Evolutionary conservation across 495 filamentous ascomycete genomes (phyloP).

Genomic region (Sphaerosporella brunnea): DNA sequence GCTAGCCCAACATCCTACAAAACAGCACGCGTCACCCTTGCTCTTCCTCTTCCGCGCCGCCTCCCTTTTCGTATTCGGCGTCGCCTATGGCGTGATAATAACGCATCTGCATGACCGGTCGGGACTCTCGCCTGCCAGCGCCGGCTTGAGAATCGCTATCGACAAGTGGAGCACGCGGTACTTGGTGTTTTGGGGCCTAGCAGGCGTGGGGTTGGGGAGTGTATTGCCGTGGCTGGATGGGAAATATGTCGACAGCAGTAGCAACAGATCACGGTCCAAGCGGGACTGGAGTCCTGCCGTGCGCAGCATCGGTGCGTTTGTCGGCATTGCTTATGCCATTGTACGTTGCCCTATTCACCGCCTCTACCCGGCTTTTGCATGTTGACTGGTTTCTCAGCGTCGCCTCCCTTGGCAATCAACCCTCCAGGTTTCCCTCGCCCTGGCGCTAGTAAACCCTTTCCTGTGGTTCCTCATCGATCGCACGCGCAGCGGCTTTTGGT

Average conservation of each 20-base stretch:
- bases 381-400: slow-evolving; percentile 37
- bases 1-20: neutral
- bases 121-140: too few relatives aligned
- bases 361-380: neutral
- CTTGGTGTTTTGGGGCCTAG: slow-evolving; percentile 59
- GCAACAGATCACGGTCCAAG: slow-evolving; percentile 26
- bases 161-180: slow-evolving; percentile 46
- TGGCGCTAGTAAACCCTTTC: slow-evolving; percentile 81
- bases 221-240: slow-evolving; percentile 72
- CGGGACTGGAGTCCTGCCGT: slow-evolving; percentile 69
- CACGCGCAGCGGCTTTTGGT: slow-evolving; percentile 61
- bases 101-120: slow-evolving; percentile 61
- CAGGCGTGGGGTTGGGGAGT: slow-evolving; percentile 58
- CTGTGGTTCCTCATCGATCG: slow-evolving; percentile 94
- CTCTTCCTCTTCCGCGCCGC: slow-evolving; percentile 31
- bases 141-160: slow-evolving; percentile 30
- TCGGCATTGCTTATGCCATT: slow-evolving; percentile 93
- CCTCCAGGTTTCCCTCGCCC: slow-evolving; percentile 74
- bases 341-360: slow-evolving; percentile 32
- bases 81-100: slow-evolving; percentile 69
- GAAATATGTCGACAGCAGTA: slow-evolving; percentile 24
- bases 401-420: slow-evolving; percentile 85
- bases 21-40: neutral
- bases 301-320: slow-evolving; percentile 77
- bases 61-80: slow-evolving; percentile 62